Percentiles rank a stretch among this genome's conserved stretches.
Conservation (phyloP, 1,284 basidiomycete species). For the Schizophyllum amplum region DNA sequence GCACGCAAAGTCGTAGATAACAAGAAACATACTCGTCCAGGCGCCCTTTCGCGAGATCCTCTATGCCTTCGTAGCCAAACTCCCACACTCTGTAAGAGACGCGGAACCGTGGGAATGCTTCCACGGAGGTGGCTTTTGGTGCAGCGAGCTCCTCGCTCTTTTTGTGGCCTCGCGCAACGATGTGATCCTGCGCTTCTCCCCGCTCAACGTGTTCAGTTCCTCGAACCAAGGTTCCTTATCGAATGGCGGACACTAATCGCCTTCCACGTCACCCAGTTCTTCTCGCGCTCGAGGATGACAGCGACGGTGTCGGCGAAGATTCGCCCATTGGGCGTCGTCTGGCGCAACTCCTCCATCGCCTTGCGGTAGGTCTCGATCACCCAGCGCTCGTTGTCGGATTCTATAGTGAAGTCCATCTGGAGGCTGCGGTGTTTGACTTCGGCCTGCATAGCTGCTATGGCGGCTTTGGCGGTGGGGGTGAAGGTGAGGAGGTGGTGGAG, state of each 20-base stretch:
- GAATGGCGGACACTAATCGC: slow-evolving; percentile 61
- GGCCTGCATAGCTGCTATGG: too few relatives aligned
- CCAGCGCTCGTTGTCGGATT: slow-evolving; percentile 61
- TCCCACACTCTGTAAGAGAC: slow-evolving; percentile 73
- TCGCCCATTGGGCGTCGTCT: slow-evolving; percentile 67
- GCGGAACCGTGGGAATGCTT: slow-evolving; percentile 53
- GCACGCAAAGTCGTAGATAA: not conserved
- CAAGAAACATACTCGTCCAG: slow-evolving; percentile 35
- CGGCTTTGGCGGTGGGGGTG: slow-evolving; percentile 62
- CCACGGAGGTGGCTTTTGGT: slow-evolving; percentile 50
- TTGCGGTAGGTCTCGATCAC: slow-evolving; percentile 59
- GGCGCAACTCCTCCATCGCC: slow-evolving; percentile 60
- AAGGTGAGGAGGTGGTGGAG: slow-evolving; percentile 76
- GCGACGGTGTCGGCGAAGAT: slow-evolving; percentile 65
- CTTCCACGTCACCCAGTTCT: slow-evolving; percentile 84
- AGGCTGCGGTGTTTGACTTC: slow-evolving; percentile 54
- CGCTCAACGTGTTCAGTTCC: slow-evolving; percentile 31
- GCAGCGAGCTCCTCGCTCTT: slow-evolving; percentile 40
- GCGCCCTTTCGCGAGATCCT: slow-evolving; percentile 56
- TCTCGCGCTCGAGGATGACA: slow-evolving; percentile 69
- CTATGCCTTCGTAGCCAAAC: slow-evolving; percentile 60
- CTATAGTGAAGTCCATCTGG: slow-evolving; percentile 73
- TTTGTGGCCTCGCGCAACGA: slow-evolving; percentile 46
- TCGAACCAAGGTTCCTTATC: slow-evolving; percentile 58
- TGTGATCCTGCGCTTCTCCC: not conserved